A percentile compares a stretch with the other conserved stretches of the same genome.
Evolutionary conservation across 2,329 filamentous ascomycete genomes (phyloP).

Genomic region (Beauveria medogensis): DNA sequence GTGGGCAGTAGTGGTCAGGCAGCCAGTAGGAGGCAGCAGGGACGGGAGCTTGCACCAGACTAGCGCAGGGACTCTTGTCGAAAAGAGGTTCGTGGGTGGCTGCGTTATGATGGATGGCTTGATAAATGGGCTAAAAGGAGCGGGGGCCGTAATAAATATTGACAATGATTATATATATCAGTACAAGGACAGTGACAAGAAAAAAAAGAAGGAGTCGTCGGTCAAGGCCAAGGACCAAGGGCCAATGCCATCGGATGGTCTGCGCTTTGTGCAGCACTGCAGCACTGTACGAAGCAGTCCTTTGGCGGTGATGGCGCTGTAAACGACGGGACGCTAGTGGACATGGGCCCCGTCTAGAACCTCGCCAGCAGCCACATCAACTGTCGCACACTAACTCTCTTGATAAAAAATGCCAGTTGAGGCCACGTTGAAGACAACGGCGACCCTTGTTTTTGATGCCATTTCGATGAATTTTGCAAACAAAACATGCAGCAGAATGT

Average conservation of each 20-base stretch:
- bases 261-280: too few relatives aligned
- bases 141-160: too few relatives aligned
- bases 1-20: neutral
- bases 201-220: too few relatives aligned
- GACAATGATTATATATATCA: too few relatives aligned
- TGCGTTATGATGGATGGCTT: neutral
- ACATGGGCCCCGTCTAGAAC: neutral
- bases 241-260: neutral
- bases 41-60: neutral
- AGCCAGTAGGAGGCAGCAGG: neutral
- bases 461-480: too few relatives aligned
- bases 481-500: too few relatives aligned
- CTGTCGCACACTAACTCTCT: neutral
- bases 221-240: neutral
- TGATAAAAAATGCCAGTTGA: too few relatives aligned
- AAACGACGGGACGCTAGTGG: neutral
- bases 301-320: neutral
- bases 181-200: too few relatives aligned
- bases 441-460: too few relatives aligned
- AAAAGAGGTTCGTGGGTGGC: neutral
- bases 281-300: neutral
- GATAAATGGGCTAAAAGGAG: too few relatives aligned
- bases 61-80: neutral
- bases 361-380: neutral
- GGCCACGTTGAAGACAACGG: too few relatives aligned